These are phyloP conservation scores for Sphagnum tenellum DNA, from an alignment of 225 moss, liverwort and hornwort species.

Conservation along the genomic window DNA sequence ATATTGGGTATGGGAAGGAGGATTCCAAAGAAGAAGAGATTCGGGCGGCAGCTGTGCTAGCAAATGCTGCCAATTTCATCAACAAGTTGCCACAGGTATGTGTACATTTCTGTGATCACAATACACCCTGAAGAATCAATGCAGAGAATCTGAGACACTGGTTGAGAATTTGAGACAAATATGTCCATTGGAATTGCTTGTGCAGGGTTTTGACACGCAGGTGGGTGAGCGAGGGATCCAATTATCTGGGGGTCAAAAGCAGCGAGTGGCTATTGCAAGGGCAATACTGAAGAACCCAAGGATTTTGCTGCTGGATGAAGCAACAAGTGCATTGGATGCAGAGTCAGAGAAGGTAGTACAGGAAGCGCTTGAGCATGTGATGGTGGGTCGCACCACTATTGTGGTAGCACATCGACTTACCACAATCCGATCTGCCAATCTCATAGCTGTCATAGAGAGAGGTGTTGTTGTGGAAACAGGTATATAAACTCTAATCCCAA, in stretches of 20 bases:
- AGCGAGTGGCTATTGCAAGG: constrained; percentile 89
- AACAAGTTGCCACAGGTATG: constrained; percentile 50
- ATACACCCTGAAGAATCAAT: not conserved
- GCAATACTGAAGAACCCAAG: constrained; percentile 83
- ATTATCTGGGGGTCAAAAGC: constrained; percentile 95
- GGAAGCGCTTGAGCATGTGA: constrained; percentile 77
- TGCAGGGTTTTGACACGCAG: constrained; percentile 53
- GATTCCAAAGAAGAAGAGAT: constrained; percentile 70
- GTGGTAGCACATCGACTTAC: constrained; percentile 89
- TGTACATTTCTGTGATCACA: not conserved
- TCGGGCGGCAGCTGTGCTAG: constrained; percentile 50
- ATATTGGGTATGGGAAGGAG: constrained; percentile 73
- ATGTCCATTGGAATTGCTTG: not conserved
- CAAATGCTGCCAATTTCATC: constrained; percentile 82
- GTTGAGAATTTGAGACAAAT: not conserved
- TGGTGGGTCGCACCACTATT: constrained; percentile 81
- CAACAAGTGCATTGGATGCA: constrained; percentile 94
- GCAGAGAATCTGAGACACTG: too few species aligned
- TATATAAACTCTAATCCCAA: constrained; percentile 5
- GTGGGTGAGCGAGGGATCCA: constrained; percentile 94
- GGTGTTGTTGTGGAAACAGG: constrained; percentile 91
- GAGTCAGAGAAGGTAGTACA: constrained; percentile 82
- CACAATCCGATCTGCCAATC: constrained; percentile 78
- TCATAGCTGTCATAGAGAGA: constrained; percentile 83
- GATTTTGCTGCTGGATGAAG: constrained; percentile 84